Evolutionary conservation across 2,329 filamentous ascomycete species (phyloP).

Genomic region (Neophaeococcomyces aloes): DNA sequence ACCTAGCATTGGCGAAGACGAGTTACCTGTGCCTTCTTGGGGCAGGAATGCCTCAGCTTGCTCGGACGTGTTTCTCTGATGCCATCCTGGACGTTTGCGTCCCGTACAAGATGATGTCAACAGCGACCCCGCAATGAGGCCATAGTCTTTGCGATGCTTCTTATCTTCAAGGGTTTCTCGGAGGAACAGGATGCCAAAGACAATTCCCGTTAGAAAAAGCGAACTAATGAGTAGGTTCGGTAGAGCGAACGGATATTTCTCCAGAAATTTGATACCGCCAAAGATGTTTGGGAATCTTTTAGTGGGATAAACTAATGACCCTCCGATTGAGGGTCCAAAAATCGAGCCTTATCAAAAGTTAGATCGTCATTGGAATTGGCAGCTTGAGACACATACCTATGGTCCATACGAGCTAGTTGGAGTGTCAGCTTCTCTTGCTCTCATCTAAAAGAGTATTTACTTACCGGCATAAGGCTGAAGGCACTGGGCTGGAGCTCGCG

Average conservation of each 20-base stretch:
- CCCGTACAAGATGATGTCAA: slow-evolving; percentile 39
- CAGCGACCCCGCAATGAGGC: slow-evolving; percentile 59
- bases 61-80: slow-evolving; percentile 15
- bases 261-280: slow-evolving; percentile 55
- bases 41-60: slow-evolving; percentile 27
- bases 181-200: slow-evolving; percentile 66
- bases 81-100: slow-evolving; percentile 8
- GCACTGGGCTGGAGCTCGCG: slow-evolving; percentile 77
- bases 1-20: slow-evolving; percentile 8
- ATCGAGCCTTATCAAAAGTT: slow-evolving; percentile 46
- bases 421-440: no score
- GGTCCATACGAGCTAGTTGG: slow-evolving; percentile 58
- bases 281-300: slow-evolving; percentile 64
- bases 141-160: slow-evolving; percentile 60
- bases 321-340: slow-evolving; percentile 79
- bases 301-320: slow-evolving; percentile 71
- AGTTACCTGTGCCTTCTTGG: slow-evolving; percentile 14
- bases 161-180: slow-evolving; percentile 73
- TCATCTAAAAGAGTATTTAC: no score
- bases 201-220: slow-evolving; percentile 69
- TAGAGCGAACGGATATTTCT: slow-evolving; percentile 67
- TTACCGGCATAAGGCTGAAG: slow-evolving; percentile 75
- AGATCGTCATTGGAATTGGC: no score
- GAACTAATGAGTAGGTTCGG: slow-evolving; percentile 69
- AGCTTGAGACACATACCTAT: slow-evolving; percentile 40